Evolutionary conservation across 2,329 filamentous ascomycete species (phyloP).

Genomic region (Coniochaeta hoffmannii): DNA sequence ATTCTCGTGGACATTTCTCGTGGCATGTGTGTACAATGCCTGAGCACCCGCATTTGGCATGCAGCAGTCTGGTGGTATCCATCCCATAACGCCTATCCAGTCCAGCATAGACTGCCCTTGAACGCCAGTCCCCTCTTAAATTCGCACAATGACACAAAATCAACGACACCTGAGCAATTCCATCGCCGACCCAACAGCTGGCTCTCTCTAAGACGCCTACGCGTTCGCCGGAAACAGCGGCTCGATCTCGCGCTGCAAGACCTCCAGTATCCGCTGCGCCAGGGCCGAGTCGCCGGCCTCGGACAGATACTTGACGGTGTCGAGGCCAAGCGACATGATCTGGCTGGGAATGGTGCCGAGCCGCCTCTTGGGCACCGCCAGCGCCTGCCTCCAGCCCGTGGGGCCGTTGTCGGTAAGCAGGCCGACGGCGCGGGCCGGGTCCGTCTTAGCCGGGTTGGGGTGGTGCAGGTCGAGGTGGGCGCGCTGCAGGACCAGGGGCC

Average conservation of each 20-base stretch:
- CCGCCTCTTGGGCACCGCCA: conserved; percentile 15
- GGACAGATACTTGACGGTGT: conserved; percentile 38
- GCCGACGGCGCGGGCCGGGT: conserved; percentile 36
- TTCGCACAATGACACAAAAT: background rate
- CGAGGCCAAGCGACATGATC: conserved; percentile 33
- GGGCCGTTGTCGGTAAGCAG: conserved; percentile 27
- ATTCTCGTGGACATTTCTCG: too few relatives aligned
- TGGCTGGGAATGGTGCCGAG: conserved; percentile 11
- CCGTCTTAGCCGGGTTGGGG: conserved; percentile 44
- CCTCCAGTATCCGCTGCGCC: conserved; percentile 30
- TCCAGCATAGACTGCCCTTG: background rate
- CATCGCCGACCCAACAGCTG: too few relatives aligned
- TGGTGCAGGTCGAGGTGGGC: conserved; percentile 50
- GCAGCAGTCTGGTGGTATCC: background rate
- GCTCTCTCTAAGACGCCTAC: background rate
- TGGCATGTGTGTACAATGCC: background rate
- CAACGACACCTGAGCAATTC: background rate
- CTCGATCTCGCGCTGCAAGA: conserved; percentile 25
- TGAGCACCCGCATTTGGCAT: background rate
- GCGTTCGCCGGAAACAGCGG: background rate
- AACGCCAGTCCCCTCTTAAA: background rate
- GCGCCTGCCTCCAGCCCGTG: conserved; percentile 2
- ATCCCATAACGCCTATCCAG: background rate
- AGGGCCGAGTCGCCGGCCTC: conserved; percentile 30
- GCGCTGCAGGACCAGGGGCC: conserved; percentile 32